Evolutionary conservation across 2,329 filamentous ascomycete species (phyloP), one percentile per base, ranked within the genome.

Genomic region (Calonectria pseudoturangicola): DNA sequence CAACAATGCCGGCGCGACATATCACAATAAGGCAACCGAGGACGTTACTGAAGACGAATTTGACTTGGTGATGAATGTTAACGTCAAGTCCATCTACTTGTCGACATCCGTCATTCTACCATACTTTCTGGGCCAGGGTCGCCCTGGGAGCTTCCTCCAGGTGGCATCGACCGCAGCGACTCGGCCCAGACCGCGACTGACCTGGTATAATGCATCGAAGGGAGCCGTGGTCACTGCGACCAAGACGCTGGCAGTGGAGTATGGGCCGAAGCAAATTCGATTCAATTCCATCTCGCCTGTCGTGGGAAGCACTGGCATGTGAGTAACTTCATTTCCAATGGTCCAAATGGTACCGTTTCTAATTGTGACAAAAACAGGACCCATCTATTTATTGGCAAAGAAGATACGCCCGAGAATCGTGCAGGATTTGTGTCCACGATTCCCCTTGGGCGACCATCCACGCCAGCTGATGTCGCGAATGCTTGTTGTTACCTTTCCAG

Each of bases 231-330:
- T 89, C 76, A 93, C 89, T 62, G 90, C 90, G 47, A 87, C 86
- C 0, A 89, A 89, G 82, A 80, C 83, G 2, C 82, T 96, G 75
- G 94, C 93, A 0, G 91, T 93, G 1, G 93, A 95, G 82, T 95
- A 93, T 77, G 94, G 92, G 0, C 88, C 90, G 0, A 89, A 93
- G 68, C 89, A 94, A 76, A 94, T 96, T 75, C 89, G 93, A 0
- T 92, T 95, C 78, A 95, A 95, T 74, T 89, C 90, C 2, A 90
- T 95, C 16, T 93, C 92, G 58, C 93, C 93, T 0, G 88, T 94
- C 0, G 86, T 94, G 1, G 92, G 90, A 1, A 90, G 88, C 18
- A 95, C 93, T 0, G 92, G 90, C 3, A 87, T 95, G 85, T 84
- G 50, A 80, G 83, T 81, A 2, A 6, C 33, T n/a, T 21, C 5